phyloP scores from a whole-genome alignment of 805 yeast genomes.

The Kregervanrija fluxuum region DNA sequence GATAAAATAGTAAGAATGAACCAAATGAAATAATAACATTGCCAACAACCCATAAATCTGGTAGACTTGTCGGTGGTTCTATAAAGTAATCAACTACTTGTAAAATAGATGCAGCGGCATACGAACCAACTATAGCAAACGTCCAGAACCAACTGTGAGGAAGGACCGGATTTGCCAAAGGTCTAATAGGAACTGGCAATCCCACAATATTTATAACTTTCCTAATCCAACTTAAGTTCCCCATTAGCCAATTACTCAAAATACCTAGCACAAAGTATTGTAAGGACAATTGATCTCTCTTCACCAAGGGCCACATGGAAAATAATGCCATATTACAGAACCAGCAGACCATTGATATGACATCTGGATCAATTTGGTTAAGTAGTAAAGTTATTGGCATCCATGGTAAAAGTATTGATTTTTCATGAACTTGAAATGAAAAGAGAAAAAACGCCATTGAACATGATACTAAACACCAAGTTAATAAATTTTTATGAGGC shows the following conservation, averaged over 20 bases:
- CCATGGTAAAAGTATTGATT: slow-evolving; percentile 80
- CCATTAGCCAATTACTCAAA: slow-evolving; percentile 74
- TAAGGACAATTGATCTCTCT: slow-evolving; percentile 62
- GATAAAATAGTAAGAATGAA: slow-evolving; percentile 67
- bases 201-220: slow-evolving; percentile 25
- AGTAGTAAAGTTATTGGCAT: slow-evolving; percentile 72
- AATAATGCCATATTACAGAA: slow-evolving; percentile 76
- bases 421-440: slow-evolving; percentile 95
- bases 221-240: slow-evolving; percentile 50
- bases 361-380: slow-evolving; percentile 47
- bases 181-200: slow-evolving; percentile 19
- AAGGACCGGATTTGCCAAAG: slow-evolving; percentile 29
- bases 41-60: slow-evolving; percentile 80
- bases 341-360: slow-evolving; percentile 78
- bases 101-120: slow-evolving; percentile 40
- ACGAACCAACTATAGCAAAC: slow-evolving; percentile 43
- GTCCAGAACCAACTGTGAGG: slow-evolving; percentile 47
- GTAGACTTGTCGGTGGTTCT: slow-evolving; percentile 53
- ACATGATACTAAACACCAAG: slow-evolving; percentile 75
- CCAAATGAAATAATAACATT: slow-evolving; percentile 71
- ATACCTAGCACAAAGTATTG: slow-evolving; percentile 62
- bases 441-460: slow-evolving; percentile 86
- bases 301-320: slow-evolving; percentile 81
- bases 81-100: slow-evolving; percentile 47
- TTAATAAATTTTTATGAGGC: slow-evolving; percentile 43